Evolutionary conservation across 1,284 basidiomycete species (phyloP).

Genomic region (Jaminaea rosea): DNA sequence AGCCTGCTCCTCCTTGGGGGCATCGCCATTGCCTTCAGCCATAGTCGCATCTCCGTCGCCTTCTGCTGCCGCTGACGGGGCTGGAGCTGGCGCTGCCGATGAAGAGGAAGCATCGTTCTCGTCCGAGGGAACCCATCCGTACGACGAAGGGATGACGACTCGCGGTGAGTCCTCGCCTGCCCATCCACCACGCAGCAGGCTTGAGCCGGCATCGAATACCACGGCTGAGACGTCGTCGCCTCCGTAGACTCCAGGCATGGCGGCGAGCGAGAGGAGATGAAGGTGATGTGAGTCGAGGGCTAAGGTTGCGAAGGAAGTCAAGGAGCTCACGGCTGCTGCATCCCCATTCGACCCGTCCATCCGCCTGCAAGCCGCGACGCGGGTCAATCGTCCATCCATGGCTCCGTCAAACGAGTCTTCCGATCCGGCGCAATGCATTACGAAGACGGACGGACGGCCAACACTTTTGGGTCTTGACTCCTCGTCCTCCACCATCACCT

Average conservation of each 20-base stretch:
- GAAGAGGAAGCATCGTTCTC: slow-evolving; percentile 14
- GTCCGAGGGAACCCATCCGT: slow-evolving; percentile 60
- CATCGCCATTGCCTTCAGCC: slow-evolving; percentile 8
- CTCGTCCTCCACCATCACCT: no score
- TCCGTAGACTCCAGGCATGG: slow-evolving; percentile 44
- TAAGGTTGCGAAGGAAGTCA: no score
- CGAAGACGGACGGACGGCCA: no score
- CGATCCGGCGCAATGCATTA: no score
- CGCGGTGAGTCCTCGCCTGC: slow-evolving; percentile 95
- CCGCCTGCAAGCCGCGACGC: no score
- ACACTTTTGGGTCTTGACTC: no score
- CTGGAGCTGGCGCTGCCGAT: background rate
- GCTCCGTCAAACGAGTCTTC: no score
- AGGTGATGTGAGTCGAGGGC: background rate
- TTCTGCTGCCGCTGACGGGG: background rate
- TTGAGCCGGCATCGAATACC: slow-evolving; percentile 86
- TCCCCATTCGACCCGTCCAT: no score
- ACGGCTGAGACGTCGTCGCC: slow-evolving; percentile 84
- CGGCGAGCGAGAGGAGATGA: slow-evolving; percentile 1
- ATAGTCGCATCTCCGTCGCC: slow-evolving; percentile 10
- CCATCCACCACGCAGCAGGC: slow-evolving; percentile 73
- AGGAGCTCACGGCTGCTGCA: no score
- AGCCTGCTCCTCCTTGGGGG: slow-evolving; percentile 10
- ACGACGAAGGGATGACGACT: slow-evolving; percentile 78
- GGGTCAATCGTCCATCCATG: no score